Conservation (phyloP, 257 asterid genomes). For the Fraxinus cuspidata region DNA sequence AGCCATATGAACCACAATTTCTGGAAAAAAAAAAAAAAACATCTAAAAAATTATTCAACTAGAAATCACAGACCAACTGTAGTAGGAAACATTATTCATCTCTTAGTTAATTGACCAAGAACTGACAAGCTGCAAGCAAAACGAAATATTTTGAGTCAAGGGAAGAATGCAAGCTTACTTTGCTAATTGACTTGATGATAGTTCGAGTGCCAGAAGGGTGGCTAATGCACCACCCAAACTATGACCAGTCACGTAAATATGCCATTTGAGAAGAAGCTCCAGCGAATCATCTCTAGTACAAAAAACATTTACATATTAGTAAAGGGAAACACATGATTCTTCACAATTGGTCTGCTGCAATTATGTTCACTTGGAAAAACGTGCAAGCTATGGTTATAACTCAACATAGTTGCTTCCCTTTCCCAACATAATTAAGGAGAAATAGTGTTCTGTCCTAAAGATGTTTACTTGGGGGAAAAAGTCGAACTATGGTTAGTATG, state of each 20-base stretch:
- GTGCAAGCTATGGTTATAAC: too few relatives aligned
- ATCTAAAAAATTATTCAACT: not conserved
- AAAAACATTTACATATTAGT: constrained; percentile 19
- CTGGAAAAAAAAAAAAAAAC: not conserved
- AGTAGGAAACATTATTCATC: not conserved
- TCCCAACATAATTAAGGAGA: too few relatives aligned
- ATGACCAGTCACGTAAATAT: constrained; percentile 91
- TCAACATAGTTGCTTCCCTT: too few relatives aligned
- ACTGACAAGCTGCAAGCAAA: constrained; percentile 11
- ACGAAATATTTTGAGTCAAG: constrained; percentile 13
- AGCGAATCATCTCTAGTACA: constrained; percentile 55
- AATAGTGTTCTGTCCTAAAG: too few relatives aligned
- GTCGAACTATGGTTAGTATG: too few relatives aligned
- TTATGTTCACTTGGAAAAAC: too few relatives aligned
- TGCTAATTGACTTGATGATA: constrained; percentile 83
- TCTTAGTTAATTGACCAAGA: not conserved
- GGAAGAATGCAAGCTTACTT: constrained; percentile 52
- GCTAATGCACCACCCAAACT: constrained; percentile 99
- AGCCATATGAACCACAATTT: not conserved
- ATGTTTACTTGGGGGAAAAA: too few relatives aligned
- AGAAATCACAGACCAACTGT: not conserved
- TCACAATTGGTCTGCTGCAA: too few relatives aligned
- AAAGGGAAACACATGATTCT: not conserved
- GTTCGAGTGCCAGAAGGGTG: constrained; percentile 89
- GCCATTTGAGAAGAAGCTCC: constrained; percentile 64